These are phyloP conservation scores for Carnegiea gigantea DNA, from an alignment of 179 eudicot species.

Conservation along the genomic window DNA sequence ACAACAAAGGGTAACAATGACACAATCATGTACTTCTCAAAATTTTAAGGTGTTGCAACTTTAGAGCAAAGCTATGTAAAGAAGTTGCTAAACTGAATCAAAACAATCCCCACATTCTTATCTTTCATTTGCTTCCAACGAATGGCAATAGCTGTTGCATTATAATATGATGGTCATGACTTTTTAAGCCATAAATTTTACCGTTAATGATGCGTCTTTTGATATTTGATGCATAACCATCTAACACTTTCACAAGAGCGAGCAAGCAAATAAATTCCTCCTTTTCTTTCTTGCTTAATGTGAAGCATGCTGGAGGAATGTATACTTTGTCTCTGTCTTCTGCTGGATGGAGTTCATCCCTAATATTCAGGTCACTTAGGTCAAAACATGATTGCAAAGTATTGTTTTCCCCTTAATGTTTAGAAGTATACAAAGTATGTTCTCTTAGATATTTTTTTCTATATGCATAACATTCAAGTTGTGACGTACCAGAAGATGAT, in stretches of 20 bases:
- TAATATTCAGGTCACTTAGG: too few relatives aligned
- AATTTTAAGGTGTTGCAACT: not conserved
- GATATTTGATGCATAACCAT: not conserved
- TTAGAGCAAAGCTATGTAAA: not conserved
- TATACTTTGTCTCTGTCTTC: not conserved
- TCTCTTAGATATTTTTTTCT: not conserved
- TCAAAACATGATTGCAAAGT: not conserved
- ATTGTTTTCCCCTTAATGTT: not conserved
- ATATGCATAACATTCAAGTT: not conserved
- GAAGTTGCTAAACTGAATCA: not conserved
- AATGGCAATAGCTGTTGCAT: not conserved
- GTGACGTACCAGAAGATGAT: not conserved
- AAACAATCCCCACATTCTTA: not conserved
- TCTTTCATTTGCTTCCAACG: not conserved
- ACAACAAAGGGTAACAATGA: not conserved
- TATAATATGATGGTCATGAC: not conserved
- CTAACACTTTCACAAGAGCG: not conserved
- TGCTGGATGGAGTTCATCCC: not conserved
- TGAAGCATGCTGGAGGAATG: not conserved
- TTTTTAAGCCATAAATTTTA: not conserved
- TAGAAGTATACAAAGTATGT: not conserved
- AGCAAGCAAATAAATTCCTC: not conserved
- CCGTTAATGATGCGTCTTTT: not conserved
- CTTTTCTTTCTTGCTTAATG: not conserved
- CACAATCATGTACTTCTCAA: not conserved